These are phyloP conservation scores for Areca catechu DNA, from an alignment of 176 grass and related monocot genomes.

Conservation along the genomic window DNA sequence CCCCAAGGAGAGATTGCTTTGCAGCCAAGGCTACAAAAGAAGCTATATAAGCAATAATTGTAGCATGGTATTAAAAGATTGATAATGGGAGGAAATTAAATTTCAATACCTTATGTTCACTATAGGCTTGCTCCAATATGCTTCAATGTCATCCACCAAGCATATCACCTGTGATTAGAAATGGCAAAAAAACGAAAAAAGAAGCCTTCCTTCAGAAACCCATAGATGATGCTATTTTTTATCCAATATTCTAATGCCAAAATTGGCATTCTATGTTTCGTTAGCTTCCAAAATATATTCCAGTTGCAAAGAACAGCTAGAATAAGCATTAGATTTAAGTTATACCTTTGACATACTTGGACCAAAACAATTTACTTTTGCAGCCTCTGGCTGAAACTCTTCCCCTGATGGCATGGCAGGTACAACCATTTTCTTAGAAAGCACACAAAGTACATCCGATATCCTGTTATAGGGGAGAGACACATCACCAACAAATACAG, in stretches of 20 bases:
- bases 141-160: constrained; percentile 98
- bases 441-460: constrained; percentile 45
- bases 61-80: background rate
- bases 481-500: constrained; percentile 31
- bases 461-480: constrained; percentile 73
- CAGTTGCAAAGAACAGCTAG: too few species aligned
- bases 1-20: constrained; percentile 83
- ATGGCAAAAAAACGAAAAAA: constrained; percentile 6
- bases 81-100: background rate
- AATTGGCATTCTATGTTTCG: too few species aligned
- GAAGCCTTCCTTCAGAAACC: background rate
- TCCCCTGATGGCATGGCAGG: constrained; percentile 60
- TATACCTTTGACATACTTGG: constrained; percentile 45
- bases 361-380: constrained; percentile 91
- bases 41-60: background rate
- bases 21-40: constrained; percentile 52
- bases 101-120: constrained; percentile 65
- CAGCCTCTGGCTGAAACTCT: constrained; percentile 67
- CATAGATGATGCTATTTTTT: too few species aligned
- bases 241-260: too few species aligned
- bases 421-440: constrained; percentile 64
- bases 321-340: background rate
- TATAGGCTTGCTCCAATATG: constrained; percentile 88
- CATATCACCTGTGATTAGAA: constrained; percentile 52
- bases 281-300: too few species aligned